Conservation (phyloP, 345 rosid species). For the Eutrema heterophyllum region DNA sequence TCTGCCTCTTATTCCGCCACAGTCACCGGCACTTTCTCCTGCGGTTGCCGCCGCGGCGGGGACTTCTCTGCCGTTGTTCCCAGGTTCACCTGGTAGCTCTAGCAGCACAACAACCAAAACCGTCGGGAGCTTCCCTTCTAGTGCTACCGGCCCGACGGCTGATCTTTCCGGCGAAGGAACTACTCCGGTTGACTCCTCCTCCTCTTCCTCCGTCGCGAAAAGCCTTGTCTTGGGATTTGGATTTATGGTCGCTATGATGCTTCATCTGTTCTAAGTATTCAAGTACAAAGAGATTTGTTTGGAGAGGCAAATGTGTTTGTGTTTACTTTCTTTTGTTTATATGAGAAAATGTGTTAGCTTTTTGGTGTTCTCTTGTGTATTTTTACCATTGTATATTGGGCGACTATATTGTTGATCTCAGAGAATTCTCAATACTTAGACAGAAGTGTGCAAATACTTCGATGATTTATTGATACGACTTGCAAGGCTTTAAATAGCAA, state of each 20-base stretch:
- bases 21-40: slow-evolving; percentile 22
- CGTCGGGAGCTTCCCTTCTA: slow-evolving; percentile 29
- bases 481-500: too few relatives aligned
- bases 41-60: slow-evolving; percentile 10
- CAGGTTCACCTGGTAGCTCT: slow-evolving; percentile 27
- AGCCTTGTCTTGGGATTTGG: slow-evolving; percentile 28
- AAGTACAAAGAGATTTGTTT: neutral
- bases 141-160: neutral
- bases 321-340: slow-evolving; percentile 8
- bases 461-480: too few relatives aligned
- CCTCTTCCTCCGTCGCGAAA: too few relatives aligned
- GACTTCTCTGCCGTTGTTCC: slow-evolving; percentile 29
- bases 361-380: neutral
- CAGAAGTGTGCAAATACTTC: too few relatives aligned
- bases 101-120: slow-evolving; percentile 32
- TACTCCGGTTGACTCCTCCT: slow-evolving; percentile 14
- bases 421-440: too few relatives aligned
- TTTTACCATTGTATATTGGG: neutral
- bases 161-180: slow-evolving; percentile 13
- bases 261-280: slow-evolving; percentile 25
- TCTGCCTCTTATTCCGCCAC: slow-evolving; percentile 23
- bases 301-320: neutral
- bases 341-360: neutral
- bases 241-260: slow-evolving; percentile 22
- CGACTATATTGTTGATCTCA: too few relatives aligned